Conservation (phyloP, 495 filamentous ascomycete species). For the Pyrenula aspistea region DNA sequence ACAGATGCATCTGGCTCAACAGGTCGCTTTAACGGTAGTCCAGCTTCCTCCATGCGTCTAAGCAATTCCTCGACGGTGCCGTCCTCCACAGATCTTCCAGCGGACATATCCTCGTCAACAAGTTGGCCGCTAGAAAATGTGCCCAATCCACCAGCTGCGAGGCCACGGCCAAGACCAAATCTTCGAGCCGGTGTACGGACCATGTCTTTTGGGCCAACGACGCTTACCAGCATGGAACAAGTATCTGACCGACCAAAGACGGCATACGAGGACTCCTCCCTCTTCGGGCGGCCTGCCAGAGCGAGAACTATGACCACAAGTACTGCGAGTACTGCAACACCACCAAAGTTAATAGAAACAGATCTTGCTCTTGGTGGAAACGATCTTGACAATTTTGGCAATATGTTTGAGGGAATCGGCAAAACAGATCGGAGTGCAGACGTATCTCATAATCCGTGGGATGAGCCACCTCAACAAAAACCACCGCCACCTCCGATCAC, state of each 20-base stretch:
- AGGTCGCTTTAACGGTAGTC: slow-evolving; percentile 43
- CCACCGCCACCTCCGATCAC: slow-evolving; percentile 41
- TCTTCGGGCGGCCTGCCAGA: slow-evolving; percentile 24
- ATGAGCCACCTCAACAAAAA: slow-evolving; percentile 17
- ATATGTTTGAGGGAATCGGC: slow-evolving; percentile 50
- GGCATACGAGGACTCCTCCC: slow-evolving; percentile 24
- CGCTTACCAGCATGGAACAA: slow-evolving; percentile 4
- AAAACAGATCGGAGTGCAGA: slow-evolving; percentile 38
- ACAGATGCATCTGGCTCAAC: slow-evolving; percentile 52
- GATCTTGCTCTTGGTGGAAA: slow-evolving; percentile 35
- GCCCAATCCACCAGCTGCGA: slow-evolving; percentile 44
- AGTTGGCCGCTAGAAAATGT: slow-evolving; percentile 39
- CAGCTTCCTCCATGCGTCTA: slow-evolving; percentile 47
- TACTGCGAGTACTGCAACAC: slow-evolving; percentile 54
- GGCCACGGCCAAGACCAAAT: slow-evolving; percentile 35
- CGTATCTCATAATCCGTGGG: slow-evolving; percentile 9
- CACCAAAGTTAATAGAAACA: slow-evolving; percentile 52
- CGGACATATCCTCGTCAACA: slow-evolving; percentile 30
- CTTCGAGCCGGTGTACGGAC: slow-evolving; percentile 58
- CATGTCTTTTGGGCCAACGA: slow-evolving; percentile 55
- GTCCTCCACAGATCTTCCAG: slow-evolving; percentile 52
- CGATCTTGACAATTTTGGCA: slow-evolving; percentile 53
- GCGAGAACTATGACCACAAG: slow-evolving; percentile 41
- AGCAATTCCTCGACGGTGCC: slow-evolving; percentile 65
- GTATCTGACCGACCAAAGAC: not conserved